These are phyloP conservation scores for Tanacetum coccineum DNA, from an alignment of 129 eudicot species.

Conservation along the genomic window DNA sequence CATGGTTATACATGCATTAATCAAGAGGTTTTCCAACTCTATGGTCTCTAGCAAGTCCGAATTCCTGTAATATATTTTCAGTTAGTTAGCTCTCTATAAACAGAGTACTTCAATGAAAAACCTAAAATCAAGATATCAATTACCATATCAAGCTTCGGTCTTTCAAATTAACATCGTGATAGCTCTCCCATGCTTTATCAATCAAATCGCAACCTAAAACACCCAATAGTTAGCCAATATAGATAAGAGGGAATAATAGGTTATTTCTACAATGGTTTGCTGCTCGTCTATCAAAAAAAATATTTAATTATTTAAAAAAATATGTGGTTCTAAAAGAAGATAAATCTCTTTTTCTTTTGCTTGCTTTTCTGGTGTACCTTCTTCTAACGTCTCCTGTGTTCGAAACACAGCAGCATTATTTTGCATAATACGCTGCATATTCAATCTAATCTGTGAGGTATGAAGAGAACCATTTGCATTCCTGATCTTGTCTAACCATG, in stretches of 20 bases:
- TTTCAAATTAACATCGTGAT: slow-evolving; percentile 77
- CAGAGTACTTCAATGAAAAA: slow-evolving; percentile 8
- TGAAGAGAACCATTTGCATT: slow-evolving; percentile 90
- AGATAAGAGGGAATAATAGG: slow-evolving; percentile 10
- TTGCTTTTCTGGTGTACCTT: slow-evolving; percentile 47
- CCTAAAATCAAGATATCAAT: background rate
- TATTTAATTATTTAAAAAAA: too few relatives aligned
- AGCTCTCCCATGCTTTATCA: slow-evolving; percentile 95
- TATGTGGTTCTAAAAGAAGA: background rate
- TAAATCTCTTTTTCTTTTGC: background rate
- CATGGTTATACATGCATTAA: slow-evolving; percentile 88
- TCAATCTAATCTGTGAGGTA: slow-evolving; percentile 78
- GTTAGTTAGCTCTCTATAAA: slow-evolving; percentile 5
- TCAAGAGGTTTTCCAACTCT: slow-evolving; percentile 86
- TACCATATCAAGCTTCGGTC: slow-evolving; percentile 96
- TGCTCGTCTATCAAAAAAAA: background rate
- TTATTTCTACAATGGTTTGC: background rate
- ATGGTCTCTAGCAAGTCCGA: slow-evolving; percentile 92
- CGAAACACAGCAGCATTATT: slow-evolving; percentile 98
- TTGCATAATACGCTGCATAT: slow-evolving; percentile 96
- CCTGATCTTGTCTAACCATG: slow-evolving; percentile 92
- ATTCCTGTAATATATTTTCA: slow-evolving; percentile 49
- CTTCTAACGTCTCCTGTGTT: slow-evolving; percentile 87
- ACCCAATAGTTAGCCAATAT: slow-evolving; percentile 18
- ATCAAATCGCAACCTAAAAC: slow-evolving; percentile 77